Conservation (phyloP, 306 rosid species). For the Dicorynia guianensis region DNA sequence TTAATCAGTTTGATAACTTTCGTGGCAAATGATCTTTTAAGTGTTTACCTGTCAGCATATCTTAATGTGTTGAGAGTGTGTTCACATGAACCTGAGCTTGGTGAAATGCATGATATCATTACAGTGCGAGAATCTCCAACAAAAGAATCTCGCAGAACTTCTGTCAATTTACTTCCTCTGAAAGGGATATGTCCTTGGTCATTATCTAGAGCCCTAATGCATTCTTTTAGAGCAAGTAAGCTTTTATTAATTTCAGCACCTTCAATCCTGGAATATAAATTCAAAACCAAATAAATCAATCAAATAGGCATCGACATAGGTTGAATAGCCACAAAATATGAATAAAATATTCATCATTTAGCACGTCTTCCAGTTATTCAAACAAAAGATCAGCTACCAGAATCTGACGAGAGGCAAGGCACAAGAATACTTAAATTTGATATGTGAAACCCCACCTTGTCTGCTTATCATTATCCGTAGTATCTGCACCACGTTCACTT, state of each 20-base stretch:
- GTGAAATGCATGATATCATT: slow-evolving; percentile 91
- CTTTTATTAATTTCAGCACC: slow-evolving; percentile 94
- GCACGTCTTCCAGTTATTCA: slow-evolving; percentile 18
- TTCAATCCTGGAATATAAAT: slow-evolving; percentile 69
- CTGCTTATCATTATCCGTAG: slow-evolving; percentile 81
- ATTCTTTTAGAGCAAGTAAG: slow-evolving; percentile 82
- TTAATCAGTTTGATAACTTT: slow-evolving; percentile 33
- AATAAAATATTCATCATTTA: neutral
- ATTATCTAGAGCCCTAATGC: slow-evolving; percentile 87
- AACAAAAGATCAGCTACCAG: slow-evolving; percentile 34
- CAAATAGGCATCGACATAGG: slow-evolving; percentile 18
- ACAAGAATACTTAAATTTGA: slow-evolving; percentile 4
- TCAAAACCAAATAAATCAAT: slow-evolving; percentile 9
- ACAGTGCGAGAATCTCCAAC: slow-evolving; percentile 88
- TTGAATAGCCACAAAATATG: neutral
- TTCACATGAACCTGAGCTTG: slow-evolving; percentile 88
- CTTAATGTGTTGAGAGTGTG: slow-evolving; percentile 88
- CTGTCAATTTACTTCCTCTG: slow-evolving; percentile 91
- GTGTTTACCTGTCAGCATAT: slow-evolving; percentile 81
- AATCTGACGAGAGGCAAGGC: slow-evolving; percentile 24
- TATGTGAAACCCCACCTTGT: slow-evolving; percentile 58
- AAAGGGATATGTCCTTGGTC: slow-evolving; percentile 93
- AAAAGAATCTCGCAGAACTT: slow-evolving; percentile 88
- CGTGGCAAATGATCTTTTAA: slow-evolving; percentile 15
- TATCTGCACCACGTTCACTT: slow-evolving; percentile 90